These are phyloP conservation scores for Wickerhamiella siamensis DNA, from an alignment of 805 yeast genomes.

Conservation along the genomic window DNA sequence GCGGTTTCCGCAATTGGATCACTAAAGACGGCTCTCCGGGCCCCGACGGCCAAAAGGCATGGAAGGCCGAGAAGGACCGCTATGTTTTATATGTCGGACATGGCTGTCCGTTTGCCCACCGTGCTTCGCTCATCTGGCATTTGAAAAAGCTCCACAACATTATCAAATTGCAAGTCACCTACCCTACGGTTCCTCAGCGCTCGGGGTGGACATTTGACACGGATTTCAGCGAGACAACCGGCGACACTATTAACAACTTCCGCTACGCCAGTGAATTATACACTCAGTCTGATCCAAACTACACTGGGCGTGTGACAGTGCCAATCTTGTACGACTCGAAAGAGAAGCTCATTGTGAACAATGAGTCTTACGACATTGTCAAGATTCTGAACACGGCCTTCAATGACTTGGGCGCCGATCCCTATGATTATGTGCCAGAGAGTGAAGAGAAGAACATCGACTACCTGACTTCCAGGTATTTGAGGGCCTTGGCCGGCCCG, in stretches of 20 bases:
- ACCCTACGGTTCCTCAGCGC: constrained; percentile 64
- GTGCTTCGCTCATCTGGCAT: constrained; percentile 52
- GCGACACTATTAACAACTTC: constrained; percentile 44
- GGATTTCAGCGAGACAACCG: constrained; percentile 33
- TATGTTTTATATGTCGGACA: constrained; percentile 73
- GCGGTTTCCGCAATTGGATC: constrained; percentile 8
- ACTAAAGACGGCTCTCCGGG: constrained; percentile 9
- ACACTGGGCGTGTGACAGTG: constrained; percentile 74
- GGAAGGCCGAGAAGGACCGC: constrained; percentile 60
- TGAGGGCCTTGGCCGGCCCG: constrained; percentile 33
- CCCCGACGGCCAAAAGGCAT: constrained; percentile 20
- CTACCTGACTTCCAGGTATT: constrained; percentile 62
- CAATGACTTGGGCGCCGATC: constrained; percentile 27
- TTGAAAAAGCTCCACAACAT: constrained; percentile 48
- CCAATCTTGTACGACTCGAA: constrained; percentile 88
- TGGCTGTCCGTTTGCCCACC: constrained; percentile 95
- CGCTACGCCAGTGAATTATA: constrained; percentile 57
- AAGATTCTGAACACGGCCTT: constrained; percentile 67
- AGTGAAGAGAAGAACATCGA: constrained; percentile 44
- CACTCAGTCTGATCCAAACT: constrained; percentile 58
- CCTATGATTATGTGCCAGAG: constrained; percentile 48
- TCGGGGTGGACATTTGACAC: constrained; percentile 71
- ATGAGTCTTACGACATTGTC: constrained; percentile 80
- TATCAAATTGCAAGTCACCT: constrained; percentile 49
- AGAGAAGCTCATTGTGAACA: constrained; percentile 66